phyloP scores from a whole-genome alignment of 345 rosid genomes.

The Acer yangbiense region DNA sequence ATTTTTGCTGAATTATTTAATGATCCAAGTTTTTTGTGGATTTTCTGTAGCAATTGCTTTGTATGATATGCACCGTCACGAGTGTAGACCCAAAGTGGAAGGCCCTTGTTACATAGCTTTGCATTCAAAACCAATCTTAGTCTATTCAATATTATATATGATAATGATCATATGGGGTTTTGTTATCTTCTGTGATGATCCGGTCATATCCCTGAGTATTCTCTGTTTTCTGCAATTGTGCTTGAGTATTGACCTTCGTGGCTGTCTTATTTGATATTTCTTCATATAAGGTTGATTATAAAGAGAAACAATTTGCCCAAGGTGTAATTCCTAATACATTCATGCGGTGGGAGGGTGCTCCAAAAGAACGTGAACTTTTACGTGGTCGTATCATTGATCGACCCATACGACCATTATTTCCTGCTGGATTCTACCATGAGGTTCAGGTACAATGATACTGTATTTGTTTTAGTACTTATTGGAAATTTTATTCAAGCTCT shows the following conservation, averaged over 20 bases:
- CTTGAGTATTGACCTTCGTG: background rate
- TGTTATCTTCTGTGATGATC: background rate
- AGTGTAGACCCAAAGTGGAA: too few species aligned
- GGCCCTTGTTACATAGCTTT: background rate
- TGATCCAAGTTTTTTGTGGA: too few species aligned
- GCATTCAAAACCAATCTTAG: background rate
- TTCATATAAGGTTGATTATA: conserved; percentile 80
- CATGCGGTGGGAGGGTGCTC: conserved; percentile 94
- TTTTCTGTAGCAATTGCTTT: too few species aligned
- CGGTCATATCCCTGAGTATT: background rate
- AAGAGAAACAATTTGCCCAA: conserved; percentile 94
- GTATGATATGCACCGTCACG: too few species aligned
- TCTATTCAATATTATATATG: background rate
- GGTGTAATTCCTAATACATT: conserved; percentile 78
- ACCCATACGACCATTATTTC: conserved; percentile 90
- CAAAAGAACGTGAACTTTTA: conserved; percentile 89
- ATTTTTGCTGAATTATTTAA: too few species aligned
- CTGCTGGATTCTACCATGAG: conserved; percentile 91
- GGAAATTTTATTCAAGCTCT: background rate
- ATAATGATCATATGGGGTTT: background rate
- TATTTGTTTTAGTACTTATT: conserved; percentile 6
- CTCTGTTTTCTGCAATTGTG: background rate
- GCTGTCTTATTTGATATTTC: conserved; percentile 9
- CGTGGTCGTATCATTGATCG: conserved; percentile 91
- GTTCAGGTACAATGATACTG: conserved; percentile 68